Evolutionary conservation across 2,329 filamentous ascomycete species (phyloP), one percentile per base, ranked within the genome.

Genomic region (Malbranchea cinnamomea): DNA sequence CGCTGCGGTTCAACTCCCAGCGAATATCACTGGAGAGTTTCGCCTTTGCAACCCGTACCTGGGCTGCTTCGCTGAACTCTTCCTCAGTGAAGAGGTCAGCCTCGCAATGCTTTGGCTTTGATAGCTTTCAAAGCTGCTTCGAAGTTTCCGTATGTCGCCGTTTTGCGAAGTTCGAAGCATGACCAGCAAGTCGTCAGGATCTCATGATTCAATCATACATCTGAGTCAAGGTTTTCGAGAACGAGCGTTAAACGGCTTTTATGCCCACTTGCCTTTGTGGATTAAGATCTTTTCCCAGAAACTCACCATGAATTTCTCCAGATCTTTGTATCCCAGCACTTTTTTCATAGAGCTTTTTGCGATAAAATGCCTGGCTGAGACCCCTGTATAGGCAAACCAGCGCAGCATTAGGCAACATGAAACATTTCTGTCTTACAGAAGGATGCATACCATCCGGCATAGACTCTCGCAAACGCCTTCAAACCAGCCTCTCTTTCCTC

Each of bases 111-210:
- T 42, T 73, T 80, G 1, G 78, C 74, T 47, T 76, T 78, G 50
- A 87, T 83, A 2, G 60, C 65, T 26, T 62, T 59, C 68, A 87
- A 65, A 0, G 76, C 72, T 31, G 65, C 63, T 35, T 66, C 63
- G 38, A 83, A 77, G 37, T 78, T 56, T 1, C 69, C 73, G 35
- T 74, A 71, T 67, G 43, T 87, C 78, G 1, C 67, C 79, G 4
- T 68, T 63, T 49, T 87, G 79, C 81, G 81, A 89, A 0, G 78
- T 84, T 19, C 77, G 67, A 3, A 83, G 57, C 79, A 84, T 83
- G 1, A 67, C 65, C 1, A 84, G 58, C 47, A 84, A 59, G 37
- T 84, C 81, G 41, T 82, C 77, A 0, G 79, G 78, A 40, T 83
- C 75, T 63, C n/a, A n/a, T n/a, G n/a, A n/a, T n/a, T n/a, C n/a